These are phyloP conservation scores for Hygrocybe punicea DNA, from an alignment of 768 basidiomycete genomes.

Conservation along the genomic window DNA sequence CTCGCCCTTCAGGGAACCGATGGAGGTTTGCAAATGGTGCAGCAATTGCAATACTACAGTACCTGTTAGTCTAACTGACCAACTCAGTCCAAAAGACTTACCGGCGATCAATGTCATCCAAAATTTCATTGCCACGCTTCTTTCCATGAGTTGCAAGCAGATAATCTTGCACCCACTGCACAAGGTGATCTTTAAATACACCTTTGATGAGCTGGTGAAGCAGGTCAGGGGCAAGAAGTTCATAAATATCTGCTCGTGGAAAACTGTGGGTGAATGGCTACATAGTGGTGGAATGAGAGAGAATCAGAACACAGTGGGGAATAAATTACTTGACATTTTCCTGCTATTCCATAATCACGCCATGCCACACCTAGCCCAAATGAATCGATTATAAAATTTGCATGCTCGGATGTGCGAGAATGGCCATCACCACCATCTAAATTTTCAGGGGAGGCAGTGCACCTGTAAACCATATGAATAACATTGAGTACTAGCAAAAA, in stretches of 20 bases:
- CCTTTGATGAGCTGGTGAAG: conserved; percentile 44
- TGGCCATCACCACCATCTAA: no score
- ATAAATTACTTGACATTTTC: conserved; percentile 30
- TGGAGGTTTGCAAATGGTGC: conserved; percentile 3
- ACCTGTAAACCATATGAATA: no score
- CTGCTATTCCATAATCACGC: conserved; percentile 32
- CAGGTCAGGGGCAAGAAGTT: conserved; percentile 32
- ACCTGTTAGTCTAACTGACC: not conserved
- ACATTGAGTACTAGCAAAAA: no score
- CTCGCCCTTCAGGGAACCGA: conserved; percentile 8
- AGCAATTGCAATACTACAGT: conserved; percentile 3
- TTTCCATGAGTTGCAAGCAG: conserved; percentile 19
- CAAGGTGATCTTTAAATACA: conserved; percentile 42
- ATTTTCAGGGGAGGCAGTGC: no score
- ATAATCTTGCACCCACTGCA: conserved; percentile 35
- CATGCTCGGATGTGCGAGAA: conserved; percentile 9
- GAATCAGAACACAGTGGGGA: not conserved
- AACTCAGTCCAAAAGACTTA: conserved; percentile 14
- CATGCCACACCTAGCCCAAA: conserved; percentile 24
- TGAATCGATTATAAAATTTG: conserved; percentile 15
- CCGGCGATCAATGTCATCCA: conserved; percentile 37
- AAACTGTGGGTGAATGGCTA: conserved; percentile 37
- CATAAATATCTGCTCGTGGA: conserved; percentile 37
- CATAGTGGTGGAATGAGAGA: not conserved
- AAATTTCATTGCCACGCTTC: conserved; percentile 20